Evolutionary conservation across 202 grass and related monocot genomes (phyloP).

Genomic region (Dendrocalamus latiflorus): DNA sequence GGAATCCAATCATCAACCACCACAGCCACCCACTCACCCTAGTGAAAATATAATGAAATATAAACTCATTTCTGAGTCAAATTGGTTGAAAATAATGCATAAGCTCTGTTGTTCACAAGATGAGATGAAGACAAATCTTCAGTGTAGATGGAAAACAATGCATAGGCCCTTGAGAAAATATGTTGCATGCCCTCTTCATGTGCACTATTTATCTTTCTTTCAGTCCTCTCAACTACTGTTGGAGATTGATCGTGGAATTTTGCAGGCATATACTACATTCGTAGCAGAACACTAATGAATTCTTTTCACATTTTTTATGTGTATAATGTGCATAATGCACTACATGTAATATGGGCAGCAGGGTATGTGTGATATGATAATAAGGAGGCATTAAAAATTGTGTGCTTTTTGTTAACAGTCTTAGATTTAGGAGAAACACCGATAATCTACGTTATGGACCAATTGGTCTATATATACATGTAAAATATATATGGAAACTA

Average conservation of each 20-base stretch:
- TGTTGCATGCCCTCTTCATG: background rate
- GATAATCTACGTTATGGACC: background rate
- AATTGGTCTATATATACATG: background rate
- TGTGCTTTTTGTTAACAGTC: background rate
- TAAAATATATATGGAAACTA: background rate
- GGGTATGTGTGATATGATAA: background rate
- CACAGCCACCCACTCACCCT: slow-evolving; percentile 98
- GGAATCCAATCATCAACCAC: slow-evolving; percentile 99
- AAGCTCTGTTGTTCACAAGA: background rate
- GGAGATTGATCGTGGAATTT: background rate
- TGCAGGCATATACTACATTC: background rate
- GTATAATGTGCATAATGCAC: background rate
- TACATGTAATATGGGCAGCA: background rate
- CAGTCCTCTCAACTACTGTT: background rate
- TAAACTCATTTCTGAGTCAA: slow-evolving; percentile 10
- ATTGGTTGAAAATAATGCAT: background rate
- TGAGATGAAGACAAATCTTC: background rate
- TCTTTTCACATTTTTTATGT: background rate
- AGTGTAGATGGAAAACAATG: slow-evolving; percentile 2
- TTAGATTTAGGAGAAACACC: background rate
- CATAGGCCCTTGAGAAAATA: background rate
- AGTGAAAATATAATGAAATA: slow-evolving; percentile 17
- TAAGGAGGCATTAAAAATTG: background rate
- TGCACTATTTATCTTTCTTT: background rate
- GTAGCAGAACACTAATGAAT: background rate